Evolutionary conservation across 768 basidiomycete genomes (phyloP).

Genomic region (Lactarius indigo): DNA sequence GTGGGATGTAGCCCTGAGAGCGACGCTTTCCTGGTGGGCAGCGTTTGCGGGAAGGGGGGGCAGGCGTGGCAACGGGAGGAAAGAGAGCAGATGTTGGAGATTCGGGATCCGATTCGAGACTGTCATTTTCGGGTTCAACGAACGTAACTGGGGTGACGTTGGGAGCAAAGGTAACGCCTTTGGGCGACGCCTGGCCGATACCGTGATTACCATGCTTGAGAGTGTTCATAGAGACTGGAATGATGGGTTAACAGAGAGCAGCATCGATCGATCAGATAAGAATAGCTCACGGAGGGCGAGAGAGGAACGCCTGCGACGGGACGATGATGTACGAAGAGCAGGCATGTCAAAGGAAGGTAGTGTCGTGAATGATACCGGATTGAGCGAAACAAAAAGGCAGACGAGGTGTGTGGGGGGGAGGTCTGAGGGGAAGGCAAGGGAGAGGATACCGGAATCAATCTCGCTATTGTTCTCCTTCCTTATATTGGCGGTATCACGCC

Average conservation of each 20-base stretch:
- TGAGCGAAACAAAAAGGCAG: constrained; percentile 25
- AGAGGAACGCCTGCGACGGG: constrained; percentile 26
- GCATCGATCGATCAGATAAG: background rate
- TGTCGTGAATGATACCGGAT: constrained; percentile 17
- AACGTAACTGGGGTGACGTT: constrained; percentile 57
- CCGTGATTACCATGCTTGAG: constrained; percentile 55
- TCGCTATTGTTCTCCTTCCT: constrained; percentile 25
- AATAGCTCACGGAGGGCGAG: constrained; percentile 22
- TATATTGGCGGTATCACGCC: constrained; percentile 4
- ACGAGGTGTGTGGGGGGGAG: background rate
- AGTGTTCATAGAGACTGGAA: constrained; percentile 30
- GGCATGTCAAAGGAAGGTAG: constrained; percentile 20
- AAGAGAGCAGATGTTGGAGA: constrained; percentile 45
- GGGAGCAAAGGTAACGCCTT: constrained; percentile 61
- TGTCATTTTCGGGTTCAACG: constrained; percentile 35
- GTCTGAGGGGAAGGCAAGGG: background rate
- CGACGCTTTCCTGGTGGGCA: constrained; percentile 60
- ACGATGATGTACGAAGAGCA: constrained; percentile 17
- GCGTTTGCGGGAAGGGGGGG: constrained; percentile 43
- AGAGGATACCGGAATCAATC: background rate
- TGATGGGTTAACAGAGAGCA: too few species aligned
- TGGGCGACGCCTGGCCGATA: constrained; percentile 37
- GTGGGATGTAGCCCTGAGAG: constrained; percentile 43
- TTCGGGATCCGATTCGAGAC: constrained; percentile 33
- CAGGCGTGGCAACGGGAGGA: constrained; percentile 47